Percentiles rank a stretch among this genome's conserved stretches.
phyloP scores from a whole-genome alignment of 2,329 filamentous ascomycete genomes.

The Grosmannia clavigera region DNA sequence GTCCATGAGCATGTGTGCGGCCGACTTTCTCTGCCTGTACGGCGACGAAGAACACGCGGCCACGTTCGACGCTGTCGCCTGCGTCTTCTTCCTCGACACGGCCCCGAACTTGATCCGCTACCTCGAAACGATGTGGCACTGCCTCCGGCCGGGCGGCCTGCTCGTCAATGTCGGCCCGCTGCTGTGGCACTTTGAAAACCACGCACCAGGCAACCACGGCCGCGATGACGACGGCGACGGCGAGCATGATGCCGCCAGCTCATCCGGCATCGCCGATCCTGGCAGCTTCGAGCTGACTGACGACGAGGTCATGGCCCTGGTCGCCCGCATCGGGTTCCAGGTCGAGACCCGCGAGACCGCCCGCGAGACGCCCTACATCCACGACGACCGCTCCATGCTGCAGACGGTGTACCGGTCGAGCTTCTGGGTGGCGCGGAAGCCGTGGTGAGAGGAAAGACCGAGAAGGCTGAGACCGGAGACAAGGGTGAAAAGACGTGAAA shows the following conservation, averaged over 20 bases:
- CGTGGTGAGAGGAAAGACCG: slow-evolving; percentile 7
- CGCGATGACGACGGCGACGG: slow-evolving; percentile 38
- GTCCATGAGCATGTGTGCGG: slow-evolving; percentile 83
- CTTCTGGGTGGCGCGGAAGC: slow-evolving; percentile 78
- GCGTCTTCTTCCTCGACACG: slow-evolving; percentile 94
- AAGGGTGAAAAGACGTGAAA: too few species aligned
- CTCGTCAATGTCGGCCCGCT: slow-evolving; percentile 87
- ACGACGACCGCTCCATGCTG: slow-evolving; percentile 74
- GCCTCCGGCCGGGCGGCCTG: slow-evolving; percentile 63
- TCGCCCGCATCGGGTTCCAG: slow-evolving; percentile 64
- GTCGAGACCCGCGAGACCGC: slow-evolving; percentile 50
- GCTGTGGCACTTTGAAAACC: slow-evolving; percentile 89
- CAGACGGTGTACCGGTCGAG: slow-evolving; percentile 69
- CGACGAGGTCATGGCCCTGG: slow-evolving; percentile 70
- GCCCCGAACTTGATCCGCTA: slow-evolving; percentile 88
- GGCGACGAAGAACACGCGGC: slow-evolving; percentile 46
- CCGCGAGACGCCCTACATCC: slow-evolving; percentile 72
- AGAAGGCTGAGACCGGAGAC: too few species aligned
- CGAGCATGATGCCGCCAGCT: slow-evolving; percentile 34
- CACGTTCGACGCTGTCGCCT: slow-evolving; percentile 69
- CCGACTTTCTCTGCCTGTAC: slow-evolving; percentile 87
- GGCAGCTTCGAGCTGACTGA: slow-evolving; percentile 84
- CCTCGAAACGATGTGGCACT: slow-evolving; percentile 68
- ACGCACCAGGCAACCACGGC: slow-evolving; percentile 45
- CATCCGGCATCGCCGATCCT: slow-evolving; percentile 69